Evolutionary conservation across 2,329 filamentous ascomycete species (phyloP).

Genomic region (Trichophyton verrucosum): DNA sequence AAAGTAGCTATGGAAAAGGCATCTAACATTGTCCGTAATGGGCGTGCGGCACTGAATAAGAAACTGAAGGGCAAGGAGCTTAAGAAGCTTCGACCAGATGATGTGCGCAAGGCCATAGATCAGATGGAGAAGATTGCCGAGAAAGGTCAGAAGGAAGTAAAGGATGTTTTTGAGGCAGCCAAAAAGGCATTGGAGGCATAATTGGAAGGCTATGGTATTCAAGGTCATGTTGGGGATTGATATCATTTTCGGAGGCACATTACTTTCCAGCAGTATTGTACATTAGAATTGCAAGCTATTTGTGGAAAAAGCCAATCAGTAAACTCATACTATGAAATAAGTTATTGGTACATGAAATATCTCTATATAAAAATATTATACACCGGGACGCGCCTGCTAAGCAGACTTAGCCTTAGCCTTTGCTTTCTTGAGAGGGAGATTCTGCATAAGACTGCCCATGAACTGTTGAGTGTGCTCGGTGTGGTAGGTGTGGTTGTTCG

Average conservation of each 20-base stretch:
- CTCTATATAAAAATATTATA: background rate
- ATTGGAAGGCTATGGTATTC: background rate
- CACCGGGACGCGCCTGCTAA: background rate
- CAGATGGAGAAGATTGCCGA: slow-evolving; percentile 38
- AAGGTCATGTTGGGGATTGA: background rate
- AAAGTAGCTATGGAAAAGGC: slow-evolving; percentile 35
- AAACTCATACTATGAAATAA: background rate
- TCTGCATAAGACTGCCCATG: slow-evolving; percentile 27
- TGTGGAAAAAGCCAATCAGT: background rate
- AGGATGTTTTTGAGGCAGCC: slow-evolving; percentile 33
- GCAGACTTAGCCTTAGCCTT: background rate
- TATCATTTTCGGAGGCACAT: background rate
- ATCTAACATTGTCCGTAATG: slow-evolving; percentile 27
- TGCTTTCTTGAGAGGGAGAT: slow-evolving; percentile 18
- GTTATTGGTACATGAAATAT: background rate
- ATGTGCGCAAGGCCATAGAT: slow-evolving; percentile 34
- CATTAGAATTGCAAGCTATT: background rate
- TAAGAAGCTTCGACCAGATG: slow-evolving; percentile 33
- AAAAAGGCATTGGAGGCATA: slow-evolving; percentile 26
- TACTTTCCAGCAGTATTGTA: background rate
- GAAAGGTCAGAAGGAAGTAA: slow-evolving; percentile 36
- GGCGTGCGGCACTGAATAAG: slow-evolving; percentile 35
- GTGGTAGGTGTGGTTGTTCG: slow-evolving; percentile 33
- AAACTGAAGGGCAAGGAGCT: slow-evolving; percentile 31
- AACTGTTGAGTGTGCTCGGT: slow-evolving; percentile 26